phyloP scores from a whole-genome alignment of 148 eudicot species.

The Rhododendron kiyosumense region DNA sequence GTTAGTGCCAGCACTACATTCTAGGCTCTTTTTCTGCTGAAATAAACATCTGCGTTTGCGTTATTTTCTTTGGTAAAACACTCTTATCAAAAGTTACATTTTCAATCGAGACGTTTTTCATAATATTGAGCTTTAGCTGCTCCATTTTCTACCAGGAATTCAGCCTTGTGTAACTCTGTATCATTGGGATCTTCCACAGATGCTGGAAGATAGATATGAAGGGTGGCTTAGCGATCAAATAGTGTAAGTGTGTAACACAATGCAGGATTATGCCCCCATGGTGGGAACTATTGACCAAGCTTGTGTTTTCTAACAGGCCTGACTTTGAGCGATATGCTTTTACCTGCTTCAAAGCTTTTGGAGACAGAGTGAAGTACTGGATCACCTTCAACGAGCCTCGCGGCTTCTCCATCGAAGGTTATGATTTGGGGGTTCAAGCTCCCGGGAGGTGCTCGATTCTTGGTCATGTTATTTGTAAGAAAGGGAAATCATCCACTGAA shows the following conservation, averaged over 20 bases:
- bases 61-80: not conserved
- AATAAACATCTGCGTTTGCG: not conserved
- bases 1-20: not conserved
- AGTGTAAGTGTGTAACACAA: constrained; percentile 40
- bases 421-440: constrained; percentile 82
- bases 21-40: not conserved
- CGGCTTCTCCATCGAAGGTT: constrained; percentile 72
- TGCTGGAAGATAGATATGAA: constrained; percentile 76
- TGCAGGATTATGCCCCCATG: not conserved
- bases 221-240: constrained; percentile 74
- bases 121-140: not conserved
- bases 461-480: constrained; percentile 62
- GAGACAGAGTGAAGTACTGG: constrained; percentile 93
- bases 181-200: constrained; percentile 99
- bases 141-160: constrained; percentile 54
- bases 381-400: constrained; percentile 97
- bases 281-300: not conserved
- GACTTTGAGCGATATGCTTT: constrained; percentile 74
- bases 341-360: constrained; percentile 82
- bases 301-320: constrained; percentile 34
- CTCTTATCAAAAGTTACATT: not conserved
- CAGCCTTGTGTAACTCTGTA: constrained; percentile 82
- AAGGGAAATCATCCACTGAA: constrained; percentile 71
- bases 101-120: not conserved
- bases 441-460: constrained; percentile 92